Evolutionary conservation across 352 stramenopile genomes (phyloP).

Genomic region (Globisporangium cystogenes): DNA sequence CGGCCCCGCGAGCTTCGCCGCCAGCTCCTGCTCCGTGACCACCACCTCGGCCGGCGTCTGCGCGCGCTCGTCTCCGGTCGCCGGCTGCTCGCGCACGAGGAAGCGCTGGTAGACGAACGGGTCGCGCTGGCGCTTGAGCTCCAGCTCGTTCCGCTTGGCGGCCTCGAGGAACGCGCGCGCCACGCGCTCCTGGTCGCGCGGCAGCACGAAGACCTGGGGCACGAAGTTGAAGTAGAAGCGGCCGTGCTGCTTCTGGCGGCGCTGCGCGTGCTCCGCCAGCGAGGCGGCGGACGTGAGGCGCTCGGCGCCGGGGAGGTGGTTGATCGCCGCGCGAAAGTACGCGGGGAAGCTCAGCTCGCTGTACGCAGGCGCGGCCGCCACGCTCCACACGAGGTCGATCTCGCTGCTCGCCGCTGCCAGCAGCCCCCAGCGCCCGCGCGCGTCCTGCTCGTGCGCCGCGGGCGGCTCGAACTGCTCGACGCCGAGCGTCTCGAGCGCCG

Average conservation of each 20-base stretch:
- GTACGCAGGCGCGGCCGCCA: conserved; percentile 19
- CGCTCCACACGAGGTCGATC: conserved; percentile 73
- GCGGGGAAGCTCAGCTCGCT: conserved; percentile 33
- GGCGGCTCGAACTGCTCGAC: conserved; percentile 40
- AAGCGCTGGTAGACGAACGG: conserved; percentile 57
- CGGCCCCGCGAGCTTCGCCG: conserved; percentile 29
- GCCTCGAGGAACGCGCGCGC: conserved; percentile 32
- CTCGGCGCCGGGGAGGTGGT: conserved; percentile 57
- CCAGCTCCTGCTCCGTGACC: conserved; percentile 37
- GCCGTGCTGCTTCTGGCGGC: conserved; percentile 39
- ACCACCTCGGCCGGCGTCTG: conserved; percentile 26
- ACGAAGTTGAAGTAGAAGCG: conserved; percentile 72
- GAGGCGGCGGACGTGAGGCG: conserved; percentile 34
- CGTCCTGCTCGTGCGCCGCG: conserved; percentile 10
- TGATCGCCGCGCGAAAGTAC: conserved; percentile 51
- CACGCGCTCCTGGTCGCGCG: conserved; percentile 43
- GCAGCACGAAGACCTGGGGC: conserved; percentile 53
- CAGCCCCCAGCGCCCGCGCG: conserved; percentile 30
- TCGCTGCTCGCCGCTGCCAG: conserved; percentile 32
- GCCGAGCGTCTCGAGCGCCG: conserved; percentile 46
- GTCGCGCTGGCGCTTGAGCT: conserved; percentile 45
- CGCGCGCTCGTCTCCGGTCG: conserved; percentile 26
- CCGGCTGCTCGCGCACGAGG: conserved; percentile 37
- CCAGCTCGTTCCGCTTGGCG: conserved; percentile 46
- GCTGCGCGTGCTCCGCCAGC: conserved; percentile 40